These are phyloP conservation scores for Phycomyces nitens DNA, from an alignment of 192 early-diverging fungal genomes.

Conservation along the genomic window DNA sequence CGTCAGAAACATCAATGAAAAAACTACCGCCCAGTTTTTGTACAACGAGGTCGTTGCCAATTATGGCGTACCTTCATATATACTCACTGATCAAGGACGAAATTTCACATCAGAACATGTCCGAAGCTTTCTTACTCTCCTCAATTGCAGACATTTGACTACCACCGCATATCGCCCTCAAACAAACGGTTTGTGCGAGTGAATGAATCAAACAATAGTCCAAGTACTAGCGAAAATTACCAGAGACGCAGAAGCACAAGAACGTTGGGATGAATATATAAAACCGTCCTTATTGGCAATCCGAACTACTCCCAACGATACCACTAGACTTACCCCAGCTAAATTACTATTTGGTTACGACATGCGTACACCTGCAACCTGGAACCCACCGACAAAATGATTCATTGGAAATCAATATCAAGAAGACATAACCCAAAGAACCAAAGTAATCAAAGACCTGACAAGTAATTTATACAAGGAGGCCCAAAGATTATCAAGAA, in stretches of 20 bases:
- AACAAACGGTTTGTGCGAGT: slow-evolving; percentile 15
- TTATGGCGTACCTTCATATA: slow-evolving; percentile 15
- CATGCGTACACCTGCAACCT: slow-evolving; percentile 1
- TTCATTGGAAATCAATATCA: slow-evolving; percentile 4
- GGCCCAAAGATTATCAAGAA: not conserved
- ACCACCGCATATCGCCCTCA: slow-evolving; percentile 21
- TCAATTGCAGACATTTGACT: not conserved
- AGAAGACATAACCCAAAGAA: not conserved
- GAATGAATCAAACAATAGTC: slow-evolving; percentile 21
- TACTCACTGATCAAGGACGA: slow-evolving; percentile 15
- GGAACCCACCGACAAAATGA: not conserved
- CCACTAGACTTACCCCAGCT: slow-evolving; percentile 4
- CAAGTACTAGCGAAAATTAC: slow-evolving; percentile 19
- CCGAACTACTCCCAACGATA: not conserved
- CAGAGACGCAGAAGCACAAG: not conserved
- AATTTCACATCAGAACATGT: slow-evolving; percentile 12
- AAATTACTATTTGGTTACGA: slow-evolving; percentile 20
- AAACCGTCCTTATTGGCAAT: slow-evolving; percentile 2
- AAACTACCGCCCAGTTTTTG: not conserved
- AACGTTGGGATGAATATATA: slow-evolving; percentile 8
- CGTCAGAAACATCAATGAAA: not conserved
- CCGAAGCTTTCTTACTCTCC: not conserved
- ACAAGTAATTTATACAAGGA: not conserved
- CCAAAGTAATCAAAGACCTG: not conserved
- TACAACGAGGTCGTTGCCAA: not conserved